Conservation (phyloP, 176 grass and related monocot species). For the Zoysia japonica region DNA sequence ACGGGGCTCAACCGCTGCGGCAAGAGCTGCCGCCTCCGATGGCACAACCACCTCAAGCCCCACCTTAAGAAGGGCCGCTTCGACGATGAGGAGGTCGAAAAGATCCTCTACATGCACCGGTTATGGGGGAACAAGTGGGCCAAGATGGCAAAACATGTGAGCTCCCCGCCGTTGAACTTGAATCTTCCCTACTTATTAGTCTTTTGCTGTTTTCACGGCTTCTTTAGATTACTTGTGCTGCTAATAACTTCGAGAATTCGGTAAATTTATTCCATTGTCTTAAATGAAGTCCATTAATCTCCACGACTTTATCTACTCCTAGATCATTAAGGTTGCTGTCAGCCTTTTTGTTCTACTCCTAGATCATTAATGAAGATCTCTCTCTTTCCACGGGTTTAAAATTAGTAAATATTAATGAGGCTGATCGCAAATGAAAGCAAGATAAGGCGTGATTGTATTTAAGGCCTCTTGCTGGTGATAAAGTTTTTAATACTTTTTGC, state of each 20-base stretch:
- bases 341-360: background rate
- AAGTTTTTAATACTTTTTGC: no score
- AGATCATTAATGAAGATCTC: no score
- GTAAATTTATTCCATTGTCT: background rate
- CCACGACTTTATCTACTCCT: background rate
- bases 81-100: constrained; percentile 45
- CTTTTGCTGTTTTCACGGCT: background rate
- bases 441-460: no score
- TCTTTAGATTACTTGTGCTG: background rate
- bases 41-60: constrained; percentile 81
- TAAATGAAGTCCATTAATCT: background rate
- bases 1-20: constrained; percentile 69
- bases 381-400: no score
- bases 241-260: no score
- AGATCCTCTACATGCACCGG: constrained; percentile 35
- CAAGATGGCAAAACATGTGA: constrained; percentile 56
- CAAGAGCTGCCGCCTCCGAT: constrained; percentile 91
- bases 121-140: constrained; percentile 79
- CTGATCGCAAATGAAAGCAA: no score
- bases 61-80: constrained; percentile 78
- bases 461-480: no score
- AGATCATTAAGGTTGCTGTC: background rate
- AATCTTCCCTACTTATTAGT: background rate
- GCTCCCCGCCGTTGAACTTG: background rate
- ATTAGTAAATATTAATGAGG: no score